Conservation (phyloP, 2,329 filamentous ascomycete genomes). For the Grosmannia penicillata region DNA sequence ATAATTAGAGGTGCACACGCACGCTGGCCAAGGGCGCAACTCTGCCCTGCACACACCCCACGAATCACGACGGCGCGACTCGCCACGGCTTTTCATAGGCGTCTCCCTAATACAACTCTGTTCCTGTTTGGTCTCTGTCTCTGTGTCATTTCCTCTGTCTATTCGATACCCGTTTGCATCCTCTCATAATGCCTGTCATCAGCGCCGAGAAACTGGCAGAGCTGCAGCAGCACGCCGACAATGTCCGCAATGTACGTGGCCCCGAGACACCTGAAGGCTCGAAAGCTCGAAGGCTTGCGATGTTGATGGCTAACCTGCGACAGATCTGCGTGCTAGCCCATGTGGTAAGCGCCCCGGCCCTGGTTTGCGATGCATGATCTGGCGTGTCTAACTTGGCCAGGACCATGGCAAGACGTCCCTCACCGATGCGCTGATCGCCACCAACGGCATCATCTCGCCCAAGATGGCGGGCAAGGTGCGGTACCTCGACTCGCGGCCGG, state of each 20-base stretch:
- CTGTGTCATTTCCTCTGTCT: neutral
- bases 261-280: too few species aligned
- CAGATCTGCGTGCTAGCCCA: constrained; percentile 88
- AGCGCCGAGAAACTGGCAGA: constrained; percentile 78
- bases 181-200: constrained; percentile 66
- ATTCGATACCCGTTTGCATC: too few species aligned
- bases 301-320: too few species aligned
- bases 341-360: constrained; percentile 39
- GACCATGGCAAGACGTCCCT: constrained; percentile 98
- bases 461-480: constrained; percentile 96
- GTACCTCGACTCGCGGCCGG: constrained; percentile 88
- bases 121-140: neutral
- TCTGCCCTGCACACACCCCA: too few species aligned
- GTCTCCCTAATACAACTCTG: neutral
- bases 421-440: constrained; percentile 89
- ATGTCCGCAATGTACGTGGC: constrained; percentile 80
- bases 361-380: too few species aligned
- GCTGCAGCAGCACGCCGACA: constrained; percentile 74
- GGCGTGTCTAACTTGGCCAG: too few species aligned
- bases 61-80: too few species aligned
- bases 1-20: too few species aligned
- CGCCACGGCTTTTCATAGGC: too few species aligned
- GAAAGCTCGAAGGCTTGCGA: neutral
- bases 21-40: too few species aligned
- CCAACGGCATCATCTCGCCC: constrained; percentile 97